These are phyloP conservation scores for Oleoguttula mirabilis DNA, from an alignment of 495 filamentous ascomycete genomes.

Conservation along the genomic window DNA sequence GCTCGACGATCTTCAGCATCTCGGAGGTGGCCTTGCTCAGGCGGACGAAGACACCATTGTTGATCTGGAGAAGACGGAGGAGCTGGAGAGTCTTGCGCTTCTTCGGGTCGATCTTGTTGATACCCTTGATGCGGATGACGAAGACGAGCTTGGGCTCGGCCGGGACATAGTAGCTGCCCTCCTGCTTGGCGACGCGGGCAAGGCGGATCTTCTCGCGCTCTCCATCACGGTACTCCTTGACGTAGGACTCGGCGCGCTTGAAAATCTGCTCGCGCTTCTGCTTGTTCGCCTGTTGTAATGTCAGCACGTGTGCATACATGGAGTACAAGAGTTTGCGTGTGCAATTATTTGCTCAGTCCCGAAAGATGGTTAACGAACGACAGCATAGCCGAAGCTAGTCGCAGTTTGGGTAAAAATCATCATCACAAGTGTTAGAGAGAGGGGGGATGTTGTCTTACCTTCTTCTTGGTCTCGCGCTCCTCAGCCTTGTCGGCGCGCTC, in stretches of 20 bases:
- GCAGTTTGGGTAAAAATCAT: constrained; percentile 69
- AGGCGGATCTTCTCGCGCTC: constrained; percentile 99
- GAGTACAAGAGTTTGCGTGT: constrained; percentile 21
- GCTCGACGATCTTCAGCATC: constrained; percentile 97
- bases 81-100: constrained; percentile 99
- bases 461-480: constrained; percentile 73
- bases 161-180: constrained; percentile 84
- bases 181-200: constrained; percentile 71
- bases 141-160: constrained; percentile 96
- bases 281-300: constrained; percentile 64
- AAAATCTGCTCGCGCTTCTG: constrained; percentile 96
- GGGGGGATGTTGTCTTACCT: constrained; percentile 48
- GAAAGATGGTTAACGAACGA: constrained; percentile 99
- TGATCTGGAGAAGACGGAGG: constrained; percentile 98
- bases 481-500: constrained; percentile 73
- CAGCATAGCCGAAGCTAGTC: constrained; percentile 94
- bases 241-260: constrained; percentile 99
- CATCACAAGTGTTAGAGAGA: constrained; percentile 31
- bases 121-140: constrained; percentile 99
- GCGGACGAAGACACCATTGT: constrained; percentile 97
- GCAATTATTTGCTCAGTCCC: constrained; percentile 63
- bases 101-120: constrained; percentile 99
- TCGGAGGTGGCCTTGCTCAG: constrained; percentile 95
- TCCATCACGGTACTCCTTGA: constrained; percentile 94
- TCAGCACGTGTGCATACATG: constrained; percentile 23